Evolutionary conservation across 177 flowering plant genomes (phyloP), one percentile per base, ranked within the genome.

Genomic region (Vitis hybrid): DNA sequence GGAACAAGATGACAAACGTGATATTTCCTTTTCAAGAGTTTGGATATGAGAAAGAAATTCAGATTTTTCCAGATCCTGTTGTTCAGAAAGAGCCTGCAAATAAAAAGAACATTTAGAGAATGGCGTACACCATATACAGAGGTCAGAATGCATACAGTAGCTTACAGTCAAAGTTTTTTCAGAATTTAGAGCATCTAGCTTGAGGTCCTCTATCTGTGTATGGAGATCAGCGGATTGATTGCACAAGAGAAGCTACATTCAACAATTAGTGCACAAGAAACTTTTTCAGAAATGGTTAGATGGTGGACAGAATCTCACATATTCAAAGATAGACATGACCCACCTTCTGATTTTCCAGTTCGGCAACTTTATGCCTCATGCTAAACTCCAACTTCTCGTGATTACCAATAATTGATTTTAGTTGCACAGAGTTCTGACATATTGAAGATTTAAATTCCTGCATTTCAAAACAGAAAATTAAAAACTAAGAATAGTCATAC

Each of bases 291-390:
- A 45, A 56, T 51, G 5, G 32, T 32, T 32, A 60, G 18, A 23
- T 10, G 4, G 54, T 4, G 21, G 60, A 49, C 32, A 49, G 12
- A 49, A 48, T 51, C 12, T 11, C 32, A 13, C 30, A 6, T 10
- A 15, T 12, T 30, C 17, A 66, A 26, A 13, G 15, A 48, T 19
- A 39, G 17, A 57, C 19, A 32, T 3, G 18, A 19, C 11, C 72
- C 50, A 91, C 99, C 89, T 95, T 91, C 60, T 88, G 90, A 68
- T 68, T 74, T 73, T 91, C 93, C 65, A 88, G 79, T 72, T 82
- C 82, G 70, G 62, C 62, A 74, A 86, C 55, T 80, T 80, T 88
- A 51, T 74, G 72, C 70, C 51, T 80, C 82, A 86, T 57, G 73
- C 61, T 68, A 68, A 17, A 49, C 50, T 74, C 64, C 49, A 86